Conservation (phyloP, 805 yeast genomes). For the Vanderwaltozyma verrucispora region DNA sequence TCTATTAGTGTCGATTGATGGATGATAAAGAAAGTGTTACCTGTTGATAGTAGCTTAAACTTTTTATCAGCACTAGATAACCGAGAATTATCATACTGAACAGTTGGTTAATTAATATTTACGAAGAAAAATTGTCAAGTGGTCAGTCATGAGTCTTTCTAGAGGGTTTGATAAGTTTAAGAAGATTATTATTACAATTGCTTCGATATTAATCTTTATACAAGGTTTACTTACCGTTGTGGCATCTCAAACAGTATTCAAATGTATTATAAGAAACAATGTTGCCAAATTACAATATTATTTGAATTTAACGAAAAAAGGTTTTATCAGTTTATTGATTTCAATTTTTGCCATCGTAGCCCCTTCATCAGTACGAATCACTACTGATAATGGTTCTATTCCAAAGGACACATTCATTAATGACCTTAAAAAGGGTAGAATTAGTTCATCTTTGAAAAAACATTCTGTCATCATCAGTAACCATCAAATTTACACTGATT, state of each 20-base stretch:
- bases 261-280: slow-evolving; percentile 23
- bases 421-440: slow-evolving; percentile 14
- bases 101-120: too few relatives aligned
- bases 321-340: slow-evolving; percentile 46
- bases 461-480: slow-evolving; percentile 68
- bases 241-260: background rate
- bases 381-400: slow-evolving; percentile 34
- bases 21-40: too few relatives aligned
- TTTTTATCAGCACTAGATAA: too few relatives aligned
- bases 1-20: too few relatives aligned
- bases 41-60: too few relatives aligned
- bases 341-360: slow-evolving; percentile 41
- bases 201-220: slow-evolving; percentile 1
- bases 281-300: slow-evolving; percentile 31
- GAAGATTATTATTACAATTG: background rate
- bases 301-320: slow-evolving; percentile 44
- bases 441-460: slow-evolving; percentile 31
- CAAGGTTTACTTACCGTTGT: slow-evolving; percentile 2
- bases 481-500: slow-evolving; percentile 90
- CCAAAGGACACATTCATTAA: slow-evolving; percentile 27
- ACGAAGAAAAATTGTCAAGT: too few relatives aligned
- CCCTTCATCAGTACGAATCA: slow-evolving; percentile 42
- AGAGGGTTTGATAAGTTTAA: background rate
- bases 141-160: background rate
- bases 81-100: too few relatives aligned